Evolutionary conservation across 352 stramenopile species (phyloP), one percentile per base, ranked within the genome.

Genomic region (Globisporangium emineosum): DNA sequence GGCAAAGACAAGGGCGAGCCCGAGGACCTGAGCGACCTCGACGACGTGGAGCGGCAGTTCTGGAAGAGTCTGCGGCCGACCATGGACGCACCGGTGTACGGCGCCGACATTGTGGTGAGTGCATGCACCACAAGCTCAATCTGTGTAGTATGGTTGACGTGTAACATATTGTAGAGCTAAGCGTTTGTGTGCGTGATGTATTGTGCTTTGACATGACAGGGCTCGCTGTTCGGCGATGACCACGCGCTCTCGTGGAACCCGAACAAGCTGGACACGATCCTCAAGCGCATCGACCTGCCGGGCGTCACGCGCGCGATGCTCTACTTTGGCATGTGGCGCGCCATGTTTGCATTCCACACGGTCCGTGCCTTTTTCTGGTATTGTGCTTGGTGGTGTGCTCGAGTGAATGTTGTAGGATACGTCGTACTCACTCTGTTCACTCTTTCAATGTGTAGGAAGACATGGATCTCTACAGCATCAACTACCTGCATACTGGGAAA

Each of bases 381-480:
- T 53, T 7, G 47, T 23, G 40, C 9, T 45, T 47, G 49, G 25
- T 55, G 13, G 13, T 1, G 0, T 53, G 5, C n/a, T 53, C 6
- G 5, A 3, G 23, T 35, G 49, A 21, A 35, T 23, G 49, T 6
- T 55, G 25, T 35, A 35, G 6, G 15, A 55, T 47, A 17, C 17
- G n/a, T 47, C 17, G 17, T 23, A 37, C 25, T 55, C 23, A 54
- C 49, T n/a, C 37, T 27, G 42, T 50, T 50, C n/a, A 19, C 5
- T 29, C 12, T 33, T 13, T 19, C 23, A 35, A 3, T 7, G 2
- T 50, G 37, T 45, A 91, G 83, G 93, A 98, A 72, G 93, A 98
- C 66, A 96, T 98, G 78, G 93, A 98, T 66, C 69, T 98, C 7
- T 97, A 91, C 73, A 97, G 87, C 51, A 97, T 98, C 69, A 98